Evolutionary conservation across 2,329 filamentous ascomycete genomes (phyloP).

Genomic region (Alternaria gansuensis): DNA sequence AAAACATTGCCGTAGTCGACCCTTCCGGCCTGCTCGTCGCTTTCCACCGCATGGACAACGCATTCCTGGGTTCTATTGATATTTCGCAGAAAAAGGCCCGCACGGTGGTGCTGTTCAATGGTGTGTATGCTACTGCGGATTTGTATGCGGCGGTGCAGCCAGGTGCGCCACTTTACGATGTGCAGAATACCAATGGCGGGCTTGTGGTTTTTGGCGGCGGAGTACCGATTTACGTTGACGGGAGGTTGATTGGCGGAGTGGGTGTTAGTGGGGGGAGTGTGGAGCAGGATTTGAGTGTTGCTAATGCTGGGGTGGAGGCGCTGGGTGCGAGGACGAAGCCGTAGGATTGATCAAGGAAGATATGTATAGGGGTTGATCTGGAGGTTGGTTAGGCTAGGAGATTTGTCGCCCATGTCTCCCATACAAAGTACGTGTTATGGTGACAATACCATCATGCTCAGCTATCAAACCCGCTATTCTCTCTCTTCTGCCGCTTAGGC

Average conservation of each 20-base stretch:
- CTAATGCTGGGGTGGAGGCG: conserved; percentile 28
- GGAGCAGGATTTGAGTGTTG: conserved; percentile 39
- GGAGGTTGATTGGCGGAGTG: conserved; percentile 40
- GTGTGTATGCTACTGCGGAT: conserved; percentile 25
- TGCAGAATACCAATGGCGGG: conserved; percentile 42
- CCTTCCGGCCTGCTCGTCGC: conserved; percentile 41
- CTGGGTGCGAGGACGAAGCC: conserved; percentile 28
- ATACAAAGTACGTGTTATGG: neutral
- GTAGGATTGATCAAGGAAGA: neutral
- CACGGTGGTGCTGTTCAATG: conserved; percentile 43
- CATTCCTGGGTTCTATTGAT: conserved; percentile 41
- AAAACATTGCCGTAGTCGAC: conserved; percentile 45
- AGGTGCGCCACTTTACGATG: conserved; percentile 32
- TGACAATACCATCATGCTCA: neutral
- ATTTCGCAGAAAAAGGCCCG: conserved; percentile 43
- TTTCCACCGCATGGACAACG: conserved; percentile 44
- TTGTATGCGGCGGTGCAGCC: conserved; percentile 30
- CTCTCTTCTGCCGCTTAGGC: neutral
- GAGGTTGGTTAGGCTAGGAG: no score
- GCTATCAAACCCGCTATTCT: neutral
- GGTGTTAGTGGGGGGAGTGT: conserved; percentile 44
- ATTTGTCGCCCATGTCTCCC: neutral
- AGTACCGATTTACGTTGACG: conserved; percentile 38
- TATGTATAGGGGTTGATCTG: no score
- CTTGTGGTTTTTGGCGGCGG: conserved; percentile 43